Evolutionary conservation across 257 asterid genomes (phyloP), one percentile per base, ranked within the genome.

Genomic region (Haberlea rhodopensis): DNA sequence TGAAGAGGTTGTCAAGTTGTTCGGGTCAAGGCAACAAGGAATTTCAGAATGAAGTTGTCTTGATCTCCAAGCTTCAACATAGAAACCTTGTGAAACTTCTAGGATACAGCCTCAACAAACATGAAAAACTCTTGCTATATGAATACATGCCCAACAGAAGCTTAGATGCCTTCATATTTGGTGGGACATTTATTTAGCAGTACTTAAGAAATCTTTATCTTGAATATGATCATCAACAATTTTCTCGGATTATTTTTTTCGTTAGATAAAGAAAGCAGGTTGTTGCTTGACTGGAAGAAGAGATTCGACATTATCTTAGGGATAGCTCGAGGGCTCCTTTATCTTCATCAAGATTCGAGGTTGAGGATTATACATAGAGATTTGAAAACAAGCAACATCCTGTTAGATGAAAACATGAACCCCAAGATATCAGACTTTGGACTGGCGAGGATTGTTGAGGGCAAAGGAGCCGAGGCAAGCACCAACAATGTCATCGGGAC

Each of bases 81-180:
- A 69, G 83, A 28, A 81, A 81, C 57, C 80, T 81, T 28, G 83
- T 81, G 27, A 69, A 79, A 43, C 81, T 81, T 48, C 26, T 81
- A 31, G 86, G 86, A 40, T 80, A 72, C 57, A 75, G 87, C 77
- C 65, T 75, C 55, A 60, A 68, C 62, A 57, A 53, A 46, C 65
- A 67, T 56, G 84, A 81, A 53, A 75, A 81, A 63, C 58, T 81
- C 45, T 73, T 81, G 19, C 45, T 78, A 2, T 81, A 81, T 13
- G 83, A 81, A 63, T 78, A 69, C 63, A 71, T 80, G 85, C 78
- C 80, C 43, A 81, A 81, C 40, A 69, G 69, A 69, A 78, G 86
- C 76, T 70, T 81, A 56, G 85, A 82, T 46, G 62, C 62, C 67
- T 68, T 79, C 65, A 49, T 82, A 56, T 79, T 79, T 59, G 81